Evolutionary conservation across 2,329 filamentous ascomycete genomes (phyloP), one percentile per base, ranked within the genome.

Genomic region (Colletotrichum karsti): DNA sequence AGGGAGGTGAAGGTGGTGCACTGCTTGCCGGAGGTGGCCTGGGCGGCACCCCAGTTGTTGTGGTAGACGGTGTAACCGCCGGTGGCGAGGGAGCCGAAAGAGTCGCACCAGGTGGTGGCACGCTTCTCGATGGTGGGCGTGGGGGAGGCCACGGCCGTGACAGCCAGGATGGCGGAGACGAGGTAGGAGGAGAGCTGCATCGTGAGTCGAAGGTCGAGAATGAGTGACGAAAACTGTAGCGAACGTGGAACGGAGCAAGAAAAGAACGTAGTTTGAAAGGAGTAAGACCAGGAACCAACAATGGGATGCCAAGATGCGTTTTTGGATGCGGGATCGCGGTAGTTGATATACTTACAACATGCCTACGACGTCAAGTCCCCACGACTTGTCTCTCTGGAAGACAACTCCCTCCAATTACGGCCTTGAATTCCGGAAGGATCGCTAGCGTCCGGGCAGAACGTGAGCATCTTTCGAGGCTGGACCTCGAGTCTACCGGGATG

Each of bases 21-120:
- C 72, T 84, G 82, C 9, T 71, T 76, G 48, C 82, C 82, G 13
- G 76, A 75, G 18, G 63, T 51, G 33, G 63, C 63, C 26, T 78
- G 74, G 53, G 73, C 69, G 48, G 77, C 57, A 26, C 84, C 84
- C 85, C 85, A 87, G 70, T 85, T 83, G 76, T 87, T 82, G 50
- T 87, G 84, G 77, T 86, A 87, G 61, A 87, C 72, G 50, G 79
- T 86, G 74, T 83, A 87, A 42, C 75, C 77, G 35, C 80, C 81
- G 0, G 77, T 79, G 1, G 74, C 71, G 13, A 76, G 62, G 5
- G 78, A 77, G 41, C 74, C 82, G 69, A 75, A 85, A 68, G 81
- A 75, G 15, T 77, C 82, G 65, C 83, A 85, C 72, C 73, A 73
- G 55, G 73, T 72, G 4, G 73, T 73, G 50, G 76, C 76, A 28